Conservation (phyloP, 805 yeast species). For the Barnettozyma californica region DNA sequence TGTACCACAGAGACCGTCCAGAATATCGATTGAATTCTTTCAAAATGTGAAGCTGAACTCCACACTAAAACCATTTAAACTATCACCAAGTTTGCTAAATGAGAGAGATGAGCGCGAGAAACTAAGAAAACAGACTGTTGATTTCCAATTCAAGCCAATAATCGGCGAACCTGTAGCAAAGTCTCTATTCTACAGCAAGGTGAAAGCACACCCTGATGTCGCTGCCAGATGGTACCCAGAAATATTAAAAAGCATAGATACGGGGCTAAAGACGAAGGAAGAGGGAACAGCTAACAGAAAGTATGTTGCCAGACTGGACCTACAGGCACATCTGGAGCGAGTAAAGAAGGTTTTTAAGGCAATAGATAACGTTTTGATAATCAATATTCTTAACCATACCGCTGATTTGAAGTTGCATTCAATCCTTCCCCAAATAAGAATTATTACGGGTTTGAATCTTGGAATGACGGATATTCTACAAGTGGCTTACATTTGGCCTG, state of each 20-base stretch:
- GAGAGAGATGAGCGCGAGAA: slow-evolving; percentile 33
- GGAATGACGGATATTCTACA: slow-evolving; percentile 15
- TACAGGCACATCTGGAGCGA: neutral
- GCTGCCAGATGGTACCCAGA: slow-evolving; percentile 38
- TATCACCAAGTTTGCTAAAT: slow-evolving; percentile 28
- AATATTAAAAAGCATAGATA: slow-evolving; percentile 28
- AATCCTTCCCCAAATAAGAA: slow-evolving; percentile 14
- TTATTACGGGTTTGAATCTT: slow-evolving; percentile 8
- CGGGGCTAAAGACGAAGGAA: neutral
- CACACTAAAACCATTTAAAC: slow-evolving; percentile 27
- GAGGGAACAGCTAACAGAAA: neutral
- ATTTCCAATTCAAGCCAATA: slow-evolving; percentile 37
- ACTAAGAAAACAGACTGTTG: slow-evolving; percentile 30
- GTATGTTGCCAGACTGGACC: neutral
- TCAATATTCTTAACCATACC: slow-evolving; percentile 13
- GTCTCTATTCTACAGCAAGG: slow-evolving; percentile 36
- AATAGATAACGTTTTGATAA: slow-evolving; percentile 14
- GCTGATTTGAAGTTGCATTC: slow-evolving; percentile 16
- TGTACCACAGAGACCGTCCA: slow-evolving; percentile 20
- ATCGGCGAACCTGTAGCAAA: slow-evolving; percentile 35
- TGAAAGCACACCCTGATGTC: slow-evolving; percentile 40
- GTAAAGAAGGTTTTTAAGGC: slow-evolving; percentile 15
- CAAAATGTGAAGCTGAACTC: slow-evolving; percentile 37
- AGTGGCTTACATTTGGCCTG: slow-evolving; percentile 20
- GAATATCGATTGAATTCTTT: slow-evolving; percentile 38